Evolutionary conservation across 2,329 filamentous ascomycete species (phyloP).

Genomic region (Rutstroemia sp.): DNA sequence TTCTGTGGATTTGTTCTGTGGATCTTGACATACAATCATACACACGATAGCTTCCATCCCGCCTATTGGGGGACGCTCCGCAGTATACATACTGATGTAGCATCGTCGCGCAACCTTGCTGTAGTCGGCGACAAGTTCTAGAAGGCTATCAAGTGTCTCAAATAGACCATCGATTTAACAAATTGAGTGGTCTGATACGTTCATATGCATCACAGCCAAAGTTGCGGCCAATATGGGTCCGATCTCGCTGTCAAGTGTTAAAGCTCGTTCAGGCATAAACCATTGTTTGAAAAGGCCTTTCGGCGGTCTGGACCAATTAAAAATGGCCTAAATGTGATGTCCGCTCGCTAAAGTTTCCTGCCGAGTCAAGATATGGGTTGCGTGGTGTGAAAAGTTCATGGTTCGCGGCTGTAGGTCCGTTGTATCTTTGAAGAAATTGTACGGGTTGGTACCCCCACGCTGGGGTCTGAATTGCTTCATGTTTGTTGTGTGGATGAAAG

Average conservation of each 20-base stretch:
- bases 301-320: neutral
- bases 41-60: neutral
- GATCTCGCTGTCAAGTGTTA: neutral
- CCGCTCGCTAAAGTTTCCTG: neutral
- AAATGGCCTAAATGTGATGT: neutral
- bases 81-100: neutral
- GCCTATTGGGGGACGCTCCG: neutral
- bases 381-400: neutral
- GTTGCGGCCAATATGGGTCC: neutral
- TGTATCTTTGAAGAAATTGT: neutral
- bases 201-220: neutral
- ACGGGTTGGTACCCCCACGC: neutral
- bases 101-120: neutral
- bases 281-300: neutral
- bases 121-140: neutral
- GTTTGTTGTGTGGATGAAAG: neutral
- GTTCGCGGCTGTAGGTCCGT: neutral
- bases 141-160: neutral
- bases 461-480: neutral
- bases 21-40: neutral
- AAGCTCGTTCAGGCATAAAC: neutral
- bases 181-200: neutral
- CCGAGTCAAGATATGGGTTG: neutral
- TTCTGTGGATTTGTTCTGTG: neutral
- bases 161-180: neutral